Percentiles rank a stretch among this genome's conserved stretches.
Conservation (phyloP, 495 filamentous ascomycete species). For the Aspergillus sclerotiicarbonarius region DNA sequence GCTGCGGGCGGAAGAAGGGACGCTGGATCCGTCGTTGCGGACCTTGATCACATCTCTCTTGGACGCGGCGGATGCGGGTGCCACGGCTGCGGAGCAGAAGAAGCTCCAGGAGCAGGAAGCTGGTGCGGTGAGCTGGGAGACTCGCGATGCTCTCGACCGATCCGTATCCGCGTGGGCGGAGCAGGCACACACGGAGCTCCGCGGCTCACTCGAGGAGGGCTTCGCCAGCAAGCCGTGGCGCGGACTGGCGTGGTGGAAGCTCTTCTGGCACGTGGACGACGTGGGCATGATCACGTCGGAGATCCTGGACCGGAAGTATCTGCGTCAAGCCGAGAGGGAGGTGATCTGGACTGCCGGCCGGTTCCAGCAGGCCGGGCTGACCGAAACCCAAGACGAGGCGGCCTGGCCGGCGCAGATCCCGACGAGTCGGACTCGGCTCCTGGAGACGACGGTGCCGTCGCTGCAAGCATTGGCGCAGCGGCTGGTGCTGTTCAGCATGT, state of each 20-base stretch:
- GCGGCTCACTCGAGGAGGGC: slow-evolving; percentile 68
- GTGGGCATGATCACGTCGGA: slow-evolving; percentile 77
- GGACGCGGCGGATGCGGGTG: slow-evolving; percentile 52
- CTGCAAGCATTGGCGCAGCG: slow-evolving; percentile 79
- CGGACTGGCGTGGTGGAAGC: slow-evolving; percentile 86
- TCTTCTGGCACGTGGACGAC: slow-evolving; percentile 92
- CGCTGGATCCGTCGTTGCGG: slow-evolving; percentile 60
- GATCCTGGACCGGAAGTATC: slow-evolving; percentile 69
- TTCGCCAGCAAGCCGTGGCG: slow-evolving; percentile 70
- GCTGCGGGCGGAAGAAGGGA: slow-evolving; percentile 36
- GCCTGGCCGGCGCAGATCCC: slow-evolving; percentile 48
- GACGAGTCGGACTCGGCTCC: slow-evolving; percentile 51
- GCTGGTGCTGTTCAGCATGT: slow-evolving; percentile 71
- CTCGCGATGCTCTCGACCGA: slow-evolving; percentile 50
- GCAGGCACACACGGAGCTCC: slow-evolving; percentile 76
- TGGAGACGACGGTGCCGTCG: slow-evolving; percentile 62
- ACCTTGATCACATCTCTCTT: slow-evolving; percentile 67
- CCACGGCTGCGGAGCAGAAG: slow-evolving; percentile 48
- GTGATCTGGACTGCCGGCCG: slow-evolving; percentile 79
- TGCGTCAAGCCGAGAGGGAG: slow-evolving; percentile 69
- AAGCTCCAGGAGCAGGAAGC: slow-evolving; percentile 33
- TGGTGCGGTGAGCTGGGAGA: slow-evolving; percentile 37
- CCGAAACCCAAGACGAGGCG: slow-evolving; percentile 15
- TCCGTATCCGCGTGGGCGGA: slow-evolving; percentile 72
- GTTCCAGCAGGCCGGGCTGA: slow-evolving; percentile 66